These are phyloP conservation scores for Picea abies DNA, from an alignment of 83 land plant genomes.

Conservation along the genomic window DNA sequence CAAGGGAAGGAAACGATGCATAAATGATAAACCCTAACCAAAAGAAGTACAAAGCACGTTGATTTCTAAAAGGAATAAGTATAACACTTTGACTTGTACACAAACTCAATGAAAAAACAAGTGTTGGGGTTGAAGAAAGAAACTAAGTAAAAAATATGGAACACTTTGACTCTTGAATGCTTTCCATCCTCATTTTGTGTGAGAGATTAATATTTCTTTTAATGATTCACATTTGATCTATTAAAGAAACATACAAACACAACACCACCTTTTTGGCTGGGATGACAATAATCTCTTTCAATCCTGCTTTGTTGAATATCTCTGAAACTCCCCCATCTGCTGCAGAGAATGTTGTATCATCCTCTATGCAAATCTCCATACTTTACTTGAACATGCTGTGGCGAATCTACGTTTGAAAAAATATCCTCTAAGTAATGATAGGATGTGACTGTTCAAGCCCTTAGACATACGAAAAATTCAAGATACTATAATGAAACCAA, in stretches of 20 bases:
- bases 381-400: conserved; percentile 75
- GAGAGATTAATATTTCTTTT: neutral
- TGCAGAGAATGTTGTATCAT: conserved; percentile 56
- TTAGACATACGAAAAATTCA: neutral
- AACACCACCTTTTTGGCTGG: conserved; percentile 38
- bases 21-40: too few relatives aligned
- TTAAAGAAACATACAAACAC: neutral
- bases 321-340: conserved; percentile 41
- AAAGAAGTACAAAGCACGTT: too few relatives aligned
- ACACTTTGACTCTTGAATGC: neutral
- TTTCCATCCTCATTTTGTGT: neutral
- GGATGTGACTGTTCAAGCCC: neutral
- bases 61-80: too few relatives aligned
- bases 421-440: neutral
- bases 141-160: neutral
- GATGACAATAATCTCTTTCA: conserved; percentile 50
- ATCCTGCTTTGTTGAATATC: conserved; percentile 47
- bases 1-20: too few relatives aligned
- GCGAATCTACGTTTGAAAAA: conserved; percentile 42
- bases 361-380: conserved; percentile 71
- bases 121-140: too few relatives aligned
- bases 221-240: neutral
- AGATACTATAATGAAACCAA: neutral
- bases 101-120: too few relatives aligned
- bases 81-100: neutral